Base-by-base conservation (phyloP, 2,329 filamentous ascomycete species). In the Acephala macrosclerotiorum region DNA sequence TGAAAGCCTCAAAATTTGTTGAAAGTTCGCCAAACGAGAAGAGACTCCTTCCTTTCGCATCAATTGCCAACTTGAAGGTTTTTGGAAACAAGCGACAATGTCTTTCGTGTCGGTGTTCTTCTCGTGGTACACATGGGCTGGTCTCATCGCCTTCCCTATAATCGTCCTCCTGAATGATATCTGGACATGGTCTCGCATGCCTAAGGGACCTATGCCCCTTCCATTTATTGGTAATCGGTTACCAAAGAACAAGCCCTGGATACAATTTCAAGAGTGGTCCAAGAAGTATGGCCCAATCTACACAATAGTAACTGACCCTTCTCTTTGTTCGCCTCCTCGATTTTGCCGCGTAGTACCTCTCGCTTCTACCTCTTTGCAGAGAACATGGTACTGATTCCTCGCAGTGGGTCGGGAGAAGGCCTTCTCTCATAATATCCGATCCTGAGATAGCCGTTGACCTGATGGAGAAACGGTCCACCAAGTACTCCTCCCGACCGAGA, bases 241-340 rank as follows among this genome's bases (percentile, higher is more conserved):
- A 59, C 77, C 70, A 36, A 70, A 66, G 16, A 66, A 65, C 12
- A 72, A 75, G 63, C 77, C 77, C 22, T 81, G 78, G 79, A 64
- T 80, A 11, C 74, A 78, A 60, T 80, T 83, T 72, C 74, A 82
- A 67, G 71, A 79, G 62, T 83, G 80, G 81, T 79, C 79, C 11
- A 76, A 78, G 55, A 71, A 49, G 26, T 83, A 83, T 66, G 82
- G 81, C 0, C 80, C 80, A 3, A 82, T 83, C 58, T 82, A 80
- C 71, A 83, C 81, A 2, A 77, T 83, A 49, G 45, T 49, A 49
- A 14, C 18, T 22, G 9, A 33, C 29, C 29, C 29, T n/a, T n/a
- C n/a, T 9, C 29, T 33, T 9, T 4, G 16, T 42, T 42, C 40
- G 8, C 16, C 11, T 6, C 29, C 29, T 33, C 29, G 9, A 4